Evolutionary conservation across 306 rosid genomes (phyloP), one percentile per base, ranked within the genome.

Genomic region (Vigna reflexopilosa): DNA sequence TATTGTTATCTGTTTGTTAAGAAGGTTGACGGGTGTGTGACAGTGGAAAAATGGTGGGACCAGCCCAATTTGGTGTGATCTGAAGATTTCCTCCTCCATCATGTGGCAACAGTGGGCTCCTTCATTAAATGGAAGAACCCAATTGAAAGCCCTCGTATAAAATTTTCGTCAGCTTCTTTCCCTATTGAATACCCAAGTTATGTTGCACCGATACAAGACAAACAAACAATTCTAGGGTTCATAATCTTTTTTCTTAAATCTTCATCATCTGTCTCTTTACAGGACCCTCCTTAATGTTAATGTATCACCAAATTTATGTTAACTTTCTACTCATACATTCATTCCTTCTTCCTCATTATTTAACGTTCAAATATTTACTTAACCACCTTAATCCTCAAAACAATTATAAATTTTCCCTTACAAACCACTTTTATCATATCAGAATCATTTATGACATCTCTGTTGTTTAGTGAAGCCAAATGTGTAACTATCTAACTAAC

Each of bases 131-230:
- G 12, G 62, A 74, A 69, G 12, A 74, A 69, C 12, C 10, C 2
- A 61, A 58, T 62, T 59, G 7, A 65, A 67, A 76, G 32, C 68
- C 47, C 48, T 86, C 72, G 16, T 9, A 81, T 51, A 48, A 55
- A 77, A 19, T 65, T 83, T 77, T 84, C 81, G 83, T 79, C 89
- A 74, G 34, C 79, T 83, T 82, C 62, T 80, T 85, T 79, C 50
- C 77, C 63, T 82, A 76, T 77, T 85, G 34, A 86, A 82, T 83
- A 26, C 72, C 71, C 13, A 81, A 78, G 42, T 72, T 32, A 74
- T 68, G 86, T 48, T 70, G 57, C 38, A 77, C 28, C 38, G 79
- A 82, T 51, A 79, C 88, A 82, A 83, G 94, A 91, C 97, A 89
- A 88, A 89, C 24, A 70, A 83, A 80, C 75, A 49, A 88, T 90